phyloP scores from a whole-genome alignment of 2,329 filamentous ascomycete species.

The Neonectria punicea region DNA sequence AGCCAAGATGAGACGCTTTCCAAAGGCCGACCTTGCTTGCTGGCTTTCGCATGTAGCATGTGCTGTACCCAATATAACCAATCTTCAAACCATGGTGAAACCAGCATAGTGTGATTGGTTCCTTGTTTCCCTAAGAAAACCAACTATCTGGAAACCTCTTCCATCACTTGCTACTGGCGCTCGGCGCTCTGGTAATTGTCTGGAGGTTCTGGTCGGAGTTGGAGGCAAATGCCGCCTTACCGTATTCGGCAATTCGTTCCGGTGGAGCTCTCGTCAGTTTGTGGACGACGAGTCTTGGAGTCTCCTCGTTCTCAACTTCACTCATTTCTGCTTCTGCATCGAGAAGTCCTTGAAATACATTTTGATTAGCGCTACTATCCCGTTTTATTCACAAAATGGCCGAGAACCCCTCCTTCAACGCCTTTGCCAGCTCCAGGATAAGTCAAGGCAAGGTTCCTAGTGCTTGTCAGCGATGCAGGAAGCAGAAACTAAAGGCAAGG shows the following conservation, averaged over 20 bases:
- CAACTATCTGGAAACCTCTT: no score
- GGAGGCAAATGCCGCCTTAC: not conserved
- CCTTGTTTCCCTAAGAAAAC: no score
- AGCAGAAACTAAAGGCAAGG: conserved; percentile 12
- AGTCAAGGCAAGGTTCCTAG: conserved; percentile 7
- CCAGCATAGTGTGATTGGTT: no score
- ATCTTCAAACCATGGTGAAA: no score
- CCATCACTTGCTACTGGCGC: no score
- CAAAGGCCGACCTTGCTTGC: no score
- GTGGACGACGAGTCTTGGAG: not conserved
- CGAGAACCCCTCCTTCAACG: not conserved
- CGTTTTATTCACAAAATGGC: not conserved
- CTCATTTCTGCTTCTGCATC: not conserved
- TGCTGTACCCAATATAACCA: no score
- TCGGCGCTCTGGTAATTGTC: no score
- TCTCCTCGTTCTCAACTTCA: not conserved
- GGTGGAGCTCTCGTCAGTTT: not conserved
- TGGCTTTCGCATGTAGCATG: no score
- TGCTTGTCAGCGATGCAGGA: conserved; percentile 11
- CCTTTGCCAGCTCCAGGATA: not conserved
- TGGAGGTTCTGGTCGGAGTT: not conserved
- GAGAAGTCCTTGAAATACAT: not conserved
- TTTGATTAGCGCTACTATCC: not conserved
- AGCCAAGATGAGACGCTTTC: no score
- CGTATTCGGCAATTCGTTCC: not conserved